A percentile compares a stretch with the other conserved stretches of the same genome.
These are phyloP conservation scores for Neurospora sp. DNA, from an alignment of 495 filamentous ascomycete genomes.

Conservation along the genomic window DNA sequence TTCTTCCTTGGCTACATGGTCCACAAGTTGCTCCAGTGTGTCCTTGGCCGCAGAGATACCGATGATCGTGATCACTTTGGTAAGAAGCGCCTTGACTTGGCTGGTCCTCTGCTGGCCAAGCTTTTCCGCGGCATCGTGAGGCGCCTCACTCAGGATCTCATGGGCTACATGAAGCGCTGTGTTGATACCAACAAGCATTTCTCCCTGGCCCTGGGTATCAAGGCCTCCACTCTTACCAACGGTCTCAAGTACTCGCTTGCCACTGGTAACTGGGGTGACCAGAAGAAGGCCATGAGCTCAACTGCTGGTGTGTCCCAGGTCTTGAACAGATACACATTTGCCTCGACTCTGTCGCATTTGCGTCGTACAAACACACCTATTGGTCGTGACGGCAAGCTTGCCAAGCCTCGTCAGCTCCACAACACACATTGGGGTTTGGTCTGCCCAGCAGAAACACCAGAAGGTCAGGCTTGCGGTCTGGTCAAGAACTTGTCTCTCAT, in stretches of 20 bases:
- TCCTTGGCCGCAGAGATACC: conserved; percentile 77
- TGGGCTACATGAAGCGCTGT: conserved; percentile 78
- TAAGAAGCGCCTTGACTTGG: conserved; percentile 94
- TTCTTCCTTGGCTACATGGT: conserved; percentile 99
- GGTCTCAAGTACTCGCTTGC: conserved; percentile 93
- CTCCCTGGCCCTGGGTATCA: conserved; percentile 79
- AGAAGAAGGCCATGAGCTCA: conserved; percentile 90
- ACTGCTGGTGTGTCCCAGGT: conserved; percentile 98
- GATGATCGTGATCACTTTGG: conserved; percentile 99
- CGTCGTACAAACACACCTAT: conserved; percentile 96
- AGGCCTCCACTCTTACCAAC: conserved; percentile 81
- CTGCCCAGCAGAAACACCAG: conserved; percentile 93
- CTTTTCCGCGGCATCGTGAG: conserved; percentile 83
- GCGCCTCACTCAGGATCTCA: conserved; percentile 79
- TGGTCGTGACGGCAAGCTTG: conserved; percentile 94
- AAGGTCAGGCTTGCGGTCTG: conserved; percentile 95
- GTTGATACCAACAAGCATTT: conserved; percentile 84
- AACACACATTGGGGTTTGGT: conserved; percentile 99
- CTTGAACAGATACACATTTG: conserved; percentile 93
- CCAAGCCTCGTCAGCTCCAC: conserved; percentile 94
- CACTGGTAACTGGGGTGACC: conserved; percentile 99
- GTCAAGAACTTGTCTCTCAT: conserved; percentile 98
- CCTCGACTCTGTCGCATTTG: conserved; percentile 92
- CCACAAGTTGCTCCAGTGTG: conserved; percentile 83
- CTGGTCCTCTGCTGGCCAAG: conserved; percentile 84